Evolutionary conservation across 2,329 filamentous ascomycete species (phyloP).

Genomic region (Fusarium praegraminearum): DNA sequence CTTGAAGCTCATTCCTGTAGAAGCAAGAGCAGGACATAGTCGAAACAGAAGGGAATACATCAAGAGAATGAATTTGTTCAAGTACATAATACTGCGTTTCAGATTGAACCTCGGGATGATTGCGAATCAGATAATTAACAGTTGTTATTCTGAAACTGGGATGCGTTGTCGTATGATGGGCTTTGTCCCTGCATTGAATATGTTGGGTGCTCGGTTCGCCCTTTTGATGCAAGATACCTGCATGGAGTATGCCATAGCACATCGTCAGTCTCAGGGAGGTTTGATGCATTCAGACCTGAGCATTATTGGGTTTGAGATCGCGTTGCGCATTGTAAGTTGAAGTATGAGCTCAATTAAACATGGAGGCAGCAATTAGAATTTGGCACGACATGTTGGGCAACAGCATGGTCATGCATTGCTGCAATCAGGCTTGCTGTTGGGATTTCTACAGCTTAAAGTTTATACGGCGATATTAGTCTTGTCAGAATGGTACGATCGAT

Average conservation of each 20-base stretch:
- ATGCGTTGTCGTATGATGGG: neutral
- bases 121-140: conserved; percentile 10
- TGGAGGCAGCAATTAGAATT: neutral
- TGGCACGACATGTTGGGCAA: neutral
- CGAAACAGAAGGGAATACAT: neutral
- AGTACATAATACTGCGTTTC: conserved; percentile 19
- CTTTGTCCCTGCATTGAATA: neutral
- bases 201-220: neutral
- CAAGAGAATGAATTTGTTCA: conserved; percentile 23
- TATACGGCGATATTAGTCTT: neutral
- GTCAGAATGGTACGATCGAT: neutral
- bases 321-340: neutral
- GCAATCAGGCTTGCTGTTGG: neutral
- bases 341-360: neutral
- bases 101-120: conserved; percentile 13
- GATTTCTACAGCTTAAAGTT: neutral
- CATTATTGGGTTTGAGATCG: neutral
- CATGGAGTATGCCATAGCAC: neutral
- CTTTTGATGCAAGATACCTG: neutral
- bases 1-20: conserved; percentile 19
- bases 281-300: neutral
- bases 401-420: neutral
- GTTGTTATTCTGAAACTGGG: neutral
- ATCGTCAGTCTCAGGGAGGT: neutral
- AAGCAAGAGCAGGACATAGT: conserved; percentile 18